Conservation (phyloP, 2,329 filamentous ascomycete species). For the Pestalotiopsis fici region DNA sequence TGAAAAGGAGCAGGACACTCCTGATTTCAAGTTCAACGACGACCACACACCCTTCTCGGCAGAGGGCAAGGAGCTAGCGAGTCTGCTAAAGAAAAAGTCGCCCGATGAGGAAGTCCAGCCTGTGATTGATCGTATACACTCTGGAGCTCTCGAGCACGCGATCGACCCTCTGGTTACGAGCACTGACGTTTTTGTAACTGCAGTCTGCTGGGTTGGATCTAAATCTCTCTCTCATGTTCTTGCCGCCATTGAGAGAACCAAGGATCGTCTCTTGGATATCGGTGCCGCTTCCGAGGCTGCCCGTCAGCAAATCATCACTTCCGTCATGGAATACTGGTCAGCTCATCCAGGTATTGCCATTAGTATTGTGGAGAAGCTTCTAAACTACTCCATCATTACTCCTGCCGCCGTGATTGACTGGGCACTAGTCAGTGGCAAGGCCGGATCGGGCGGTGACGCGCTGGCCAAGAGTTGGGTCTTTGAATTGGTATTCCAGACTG, state of each 20-base stretch:
- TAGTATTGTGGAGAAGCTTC: conserved; percentile 91
- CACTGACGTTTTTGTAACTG: conserved; percentile 91
- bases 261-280: conserved; percentile 81
- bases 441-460: conserved; percentile 58
- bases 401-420: conserved; percentile 86
- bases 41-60: conserved; percentile 77
- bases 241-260: conserved; percentile 92
- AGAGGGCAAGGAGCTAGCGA: conserved; percentile 81
- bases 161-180: conserved; percentile 82
- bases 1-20: conserved; percentile 93
- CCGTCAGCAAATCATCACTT: conserved; percentile 83
- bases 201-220: conserved; percentile 89
- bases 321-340: conserved; percentile 90
- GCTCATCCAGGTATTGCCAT: conserved; percentile 90
- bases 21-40: conserved; percentile 86
- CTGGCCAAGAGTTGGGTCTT: conserved; percentile 79
- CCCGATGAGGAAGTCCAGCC: conserved; percentile 84
- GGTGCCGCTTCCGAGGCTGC: conserved; percentile 75
- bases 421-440: conserved; percentile 67
- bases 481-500: conserved; percentile 86
- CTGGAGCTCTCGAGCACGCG: conserved; percentile 69
- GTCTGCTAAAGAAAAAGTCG: conserved; percentile 81
- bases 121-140: conserved; percentile 77
- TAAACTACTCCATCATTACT: conserved; percentile 94
- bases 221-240: conserved; percentile 96